Percentiles rank a stretch among this genome's conserved stretches.
These are phyloP conservation scores for Coelastrella sp. DNA, from an alignment of 139 green algal species.

Conservation along the genomic window DNA sequence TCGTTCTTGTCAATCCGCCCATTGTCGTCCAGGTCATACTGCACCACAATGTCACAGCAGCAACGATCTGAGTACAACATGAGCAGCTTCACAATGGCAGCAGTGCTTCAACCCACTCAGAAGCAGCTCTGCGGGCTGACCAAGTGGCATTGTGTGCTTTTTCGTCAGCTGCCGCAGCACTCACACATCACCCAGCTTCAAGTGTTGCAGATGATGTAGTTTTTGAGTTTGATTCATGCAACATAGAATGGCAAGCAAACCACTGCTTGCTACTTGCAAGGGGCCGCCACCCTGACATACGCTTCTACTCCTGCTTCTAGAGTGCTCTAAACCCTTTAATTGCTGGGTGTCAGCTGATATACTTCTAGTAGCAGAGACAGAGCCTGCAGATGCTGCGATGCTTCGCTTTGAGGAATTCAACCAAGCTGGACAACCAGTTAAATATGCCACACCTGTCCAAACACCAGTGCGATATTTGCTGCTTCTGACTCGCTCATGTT, in stretches of 20 bases:
- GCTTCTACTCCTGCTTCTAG: no score
- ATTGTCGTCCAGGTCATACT: conserved; percentile 45
- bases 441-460: conserved; percentile 20
- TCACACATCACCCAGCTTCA: not conserved
- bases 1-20: conserved; percentile 30
- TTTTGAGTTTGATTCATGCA: no score
- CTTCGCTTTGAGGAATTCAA: not conserved
- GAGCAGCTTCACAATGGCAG: no score
- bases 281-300: no score
- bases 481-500: conserved; percentile 40
- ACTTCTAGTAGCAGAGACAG: no score
- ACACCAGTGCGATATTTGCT: conserved; percentile 45
- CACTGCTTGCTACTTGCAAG: no score
- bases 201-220: not conserved
- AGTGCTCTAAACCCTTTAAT: no score
- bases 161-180: not conserved
- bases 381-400: no score
- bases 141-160: not conserved
- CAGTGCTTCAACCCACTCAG: no score
- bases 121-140: no score
- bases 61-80: not conserved
- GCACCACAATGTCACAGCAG: conserved; percentile 10
- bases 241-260: no score
- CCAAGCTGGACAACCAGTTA: not conserved
- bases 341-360: no score